Conservation (phyloP, 106 monocot species). For the Gastrodia elata region DNA sequence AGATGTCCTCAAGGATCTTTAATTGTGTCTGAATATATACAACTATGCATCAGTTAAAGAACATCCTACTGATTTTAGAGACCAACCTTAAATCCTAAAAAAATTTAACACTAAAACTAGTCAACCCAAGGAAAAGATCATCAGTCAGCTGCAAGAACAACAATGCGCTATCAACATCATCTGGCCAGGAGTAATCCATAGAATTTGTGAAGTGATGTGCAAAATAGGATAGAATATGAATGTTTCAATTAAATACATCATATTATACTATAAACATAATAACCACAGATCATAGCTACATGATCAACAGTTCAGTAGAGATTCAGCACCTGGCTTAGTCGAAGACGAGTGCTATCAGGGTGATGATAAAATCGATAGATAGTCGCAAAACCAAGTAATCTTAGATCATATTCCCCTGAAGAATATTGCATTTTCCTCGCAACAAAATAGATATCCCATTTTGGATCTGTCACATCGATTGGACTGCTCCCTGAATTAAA, state of each 20-base stretch:
- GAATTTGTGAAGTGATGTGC: neutral
- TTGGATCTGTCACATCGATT: slow-evolving; percentile 77
- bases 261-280: neutral
- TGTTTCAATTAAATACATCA: neutral
- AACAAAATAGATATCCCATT: slow-evolving; percentile 78
- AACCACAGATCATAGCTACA: neutral
- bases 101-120: neutral
- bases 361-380: slow-evolving; percentile 80
- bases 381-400: slow-evolving; percentile 74
- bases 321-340: slow-evolving; percentile 70
- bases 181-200: neutral
- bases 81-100: too few relatives aligned
- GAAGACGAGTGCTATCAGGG: slow-evolving; percentile 67
- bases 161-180: neutral
- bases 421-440: slow-evolving; percentile 37
- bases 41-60: neutral
- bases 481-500: slow-evolving; percentile 54
- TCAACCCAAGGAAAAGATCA: neutral
- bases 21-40: neutral
- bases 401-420: slow-evolving; percentile 16
- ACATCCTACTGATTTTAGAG: neutral
- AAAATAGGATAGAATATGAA: neutral
- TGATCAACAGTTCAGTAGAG: neutral
- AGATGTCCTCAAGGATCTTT: too few relatives aligned
- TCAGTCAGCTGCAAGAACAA: neutral